Evolutionary conservation across 495 filamentous ascomycete genomes (phyloP).

Genomic region (Trichoderma erinaceum): DNA sequence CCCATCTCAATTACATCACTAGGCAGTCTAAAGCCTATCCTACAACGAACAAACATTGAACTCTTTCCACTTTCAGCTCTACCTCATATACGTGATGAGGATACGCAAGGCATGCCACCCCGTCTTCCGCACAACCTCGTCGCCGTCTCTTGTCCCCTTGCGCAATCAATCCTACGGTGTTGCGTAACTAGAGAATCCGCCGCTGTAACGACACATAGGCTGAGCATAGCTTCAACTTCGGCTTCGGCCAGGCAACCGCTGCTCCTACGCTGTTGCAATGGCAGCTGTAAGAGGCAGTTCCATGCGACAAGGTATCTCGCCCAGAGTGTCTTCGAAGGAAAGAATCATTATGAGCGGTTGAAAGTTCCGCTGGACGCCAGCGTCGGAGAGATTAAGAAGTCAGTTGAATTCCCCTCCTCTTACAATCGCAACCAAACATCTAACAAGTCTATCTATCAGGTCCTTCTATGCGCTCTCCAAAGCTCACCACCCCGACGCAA

Average conservation of each 20-base stretch:
- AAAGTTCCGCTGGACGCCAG: constrained; percentile 60
- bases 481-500: constrained; percentile 87
- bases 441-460: constrained; percentile 32
- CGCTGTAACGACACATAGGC: not conserved
- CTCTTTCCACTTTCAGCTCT: not conserved
- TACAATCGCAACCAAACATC: not conserved
- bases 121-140: constrained; percentile 7
- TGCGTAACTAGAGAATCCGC: not conserved
- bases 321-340: constrained; percentile 16
- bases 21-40: too few species aligned
- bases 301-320: not conserved
- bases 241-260: not conserved
- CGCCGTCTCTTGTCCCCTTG: not conserved
- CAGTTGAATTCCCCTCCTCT: constrained; percentile 13
- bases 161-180: not conserved
- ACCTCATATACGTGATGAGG: not conserved
- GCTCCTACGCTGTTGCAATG: not conserved
- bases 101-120: constrained; percentile 16
- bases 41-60: too few species aligned
- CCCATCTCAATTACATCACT: too few species aligned
- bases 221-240: not conserved
- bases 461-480: constrained; percentile 94
- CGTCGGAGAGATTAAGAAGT: constrained; percentile 77
- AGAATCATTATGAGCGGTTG: constrained; percentile 78
- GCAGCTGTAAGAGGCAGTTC: not conserved